Base-by-base conservation (phyloP, 176 grass and related monocot genomes). In the Cenchrus purpureus region DNA sequence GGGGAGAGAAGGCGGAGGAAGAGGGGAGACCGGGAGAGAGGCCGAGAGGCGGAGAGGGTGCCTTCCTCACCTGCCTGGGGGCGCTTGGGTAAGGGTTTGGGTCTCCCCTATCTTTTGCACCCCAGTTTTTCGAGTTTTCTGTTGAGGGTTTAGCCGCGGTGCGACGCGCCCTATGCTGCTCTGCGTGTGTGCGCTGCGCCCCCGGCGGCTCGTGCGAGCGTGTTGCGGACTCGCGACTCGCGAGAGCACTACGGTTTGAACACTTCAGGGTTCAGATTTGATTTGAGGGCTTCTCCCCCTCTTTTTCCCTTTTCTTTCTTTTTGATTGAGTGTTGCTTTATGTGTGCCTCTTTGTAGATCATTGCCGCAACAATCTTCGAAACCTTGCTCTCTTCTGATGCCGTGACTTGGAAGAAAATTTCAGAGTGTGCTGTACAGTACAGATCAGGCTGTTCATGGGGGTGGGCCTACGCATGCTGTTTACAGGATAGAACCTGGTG, bases 21-120 rank as follows among this genome's bases (percentile, higher is more conserved):
- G 12, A 0, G 51, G 25, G 10, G 15, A 19, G 22, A 25, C 22
- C 22, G 22, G 22, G 22, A 25, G 22, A 25, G 22, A 25, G 22
- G 22, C 22, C 22, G 22, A 25, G 54, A 34, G 56, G 8, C 5
- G 12, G 4, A 34, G 74, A 53, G 52, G 17, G 29, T 19, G 45
- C 29, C 51, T 69, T 56, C 48, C 63, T 80, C 78, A 62, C 28
- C 71, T 55, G 14, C 28, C 12, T 25, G 61, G 31, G 31, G 31
- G 17, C 53, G 78, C 58, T 67, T 58, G 68, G 81, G 76, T 48
- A 76, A 81, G 88, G 82, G 87, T 81, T 85, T 62, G 65, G 79
- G 34, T 76, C 42, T 46, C 48, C 54, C 32, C 37, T 78, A 53
- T 77, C 62, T 46, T 50, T 59, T 62, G 51, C 61, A 25, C 62